These are phyloP conservation scores for Cyclostephanos tholiformis DNA, from an alignment of 108 stramenopile species.

Conservation along the genomic window DNA sequence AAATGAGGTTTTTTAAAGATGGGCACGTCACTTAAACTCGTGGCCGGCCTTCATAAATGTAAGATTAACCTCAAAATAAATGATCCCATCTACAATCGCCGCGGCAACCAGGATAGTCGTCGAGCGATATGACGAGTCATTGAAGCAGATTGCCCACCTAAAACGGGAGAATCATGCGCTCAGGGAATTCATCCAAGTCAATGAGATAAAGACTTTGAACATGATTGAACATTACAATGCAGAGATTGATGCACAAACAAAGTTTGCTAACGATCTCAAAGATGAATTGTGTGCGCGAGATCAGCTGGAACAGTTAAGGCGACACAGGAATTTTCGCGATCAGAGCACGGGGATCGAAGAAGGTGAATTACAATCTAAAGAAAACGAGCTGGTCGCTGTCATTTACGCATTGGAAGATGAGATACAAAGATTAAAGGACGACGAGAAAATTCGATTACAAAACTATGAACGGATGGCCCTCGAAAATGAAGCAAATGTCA, in stretches of 20 bases:
- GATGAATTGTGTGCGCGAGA: constrained; percentile 19
- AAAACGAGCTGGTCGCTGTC: constrained; percentile 14
- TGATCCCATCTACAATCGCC: background rate
- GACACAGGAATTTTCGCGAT: constrained; percentile 16
- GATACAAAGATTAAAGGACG: constrained; percentile 22
- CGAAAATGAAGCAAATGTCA: constrained; percentile 24
- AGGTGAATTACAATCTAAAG: constrained; percentile 22
- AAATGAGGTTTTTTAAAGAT: too few species aligned
- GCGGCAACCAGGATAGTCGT: constrained; percentile 20
- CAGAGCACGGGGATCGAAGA: constrained; percentile 25
- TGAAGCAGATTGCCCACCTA: constrained; percentile 20
- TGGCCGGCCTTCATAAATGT: too few species aligned
- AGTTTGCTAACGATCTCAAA: background rate
- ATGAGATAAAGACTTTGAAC: constrained; percentile 20
- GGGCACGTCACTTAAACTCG: too few species aligned
- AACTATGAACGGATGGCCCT: constrained; percentile 25
- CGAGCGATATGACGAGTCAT: constrained; percentile 22
- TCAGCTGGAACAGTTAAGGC: background rate
- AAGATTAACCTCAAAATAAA: too few species aligned
- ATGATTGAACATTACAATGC: constrained; percentile 24
- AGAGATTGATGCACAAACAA: constrained; percentile 24
- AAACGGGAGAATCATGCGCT: constrained; percentile 21
- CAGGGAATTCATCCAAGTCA: constrained; percentile 15
- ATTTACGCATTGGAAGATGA: constrained; percentile 38
- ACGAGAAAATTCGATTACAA: constrained; percentile 1